Evolutionary conservation across 2,329 filamentous ascomycete genomes (phyloP).

Genomic region (Fusarium nisikadoi): DNA sequence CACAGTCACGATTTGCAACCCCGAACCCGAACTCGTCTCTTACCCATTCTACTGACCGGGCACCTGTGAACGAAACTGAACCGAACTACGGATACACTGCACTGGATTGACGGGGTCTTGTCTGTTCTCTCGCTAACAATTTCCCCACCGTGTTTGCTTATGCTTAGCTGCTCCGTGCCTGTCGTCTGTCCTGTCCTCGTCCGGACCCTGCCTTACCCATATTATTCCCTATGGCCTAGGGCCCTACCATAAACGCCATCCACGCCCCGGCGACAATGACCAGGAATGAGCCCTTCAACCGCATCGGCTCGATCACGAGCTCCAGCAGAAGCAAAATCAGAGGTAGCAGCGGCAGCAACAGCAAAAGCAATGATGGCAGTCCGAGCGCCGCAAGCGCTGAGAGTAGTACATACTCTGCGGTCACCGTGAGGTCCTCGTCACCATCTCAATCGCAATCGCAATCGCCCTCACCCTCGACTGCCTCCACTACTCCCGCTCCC

Average conservation of each 20-base stretch:
- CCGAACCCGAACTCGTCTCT: conserved; percentile 2
- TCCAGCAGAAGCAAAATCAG: conserved; percentile 52
- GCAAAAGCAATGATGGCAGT: not conserved
- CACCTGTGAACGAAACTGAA: not conserved
- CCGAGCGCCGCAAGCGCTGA: conserved; percentile 62
- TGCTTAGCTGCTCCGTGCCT: conserved; percentile 32
- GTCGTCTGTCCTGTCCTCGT: conserved; percentile 36
- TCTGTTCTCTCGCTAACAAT: not conserved
- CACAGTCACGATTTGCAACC: conserved; percentile 25
- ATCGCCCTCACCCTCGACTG: conserved; percentile 40
- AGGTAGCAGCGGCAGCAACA: not conserved
- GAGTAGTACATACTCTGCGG: conserved; percentile 74
- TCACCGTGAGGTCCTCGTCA: conserved; percentile 67
- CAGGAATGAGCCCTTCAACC: conserved; percentile 70
- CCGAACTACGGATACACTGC: not conserved
- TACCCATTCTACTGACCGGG: not conserved
- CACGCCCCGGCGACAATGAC: conserved; percentile 68
- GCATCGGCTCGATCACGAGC: conserved; percentile 61
- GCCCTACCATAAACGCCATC: conserved; percentile 45
- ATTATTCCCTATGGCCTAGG: conserved; percentile 45
- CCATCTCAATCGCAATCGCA: conserved; percentile 15
- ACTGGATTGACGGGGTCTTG: not conserved
- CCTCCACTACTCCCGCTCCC: conserved; percentile 49
- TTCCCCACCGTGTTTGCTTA: conserved; percentile 27
- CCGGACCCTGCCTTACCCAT: conserved; percentile 24